These are phyloP conservation scores for Zygoascus meyerae DNA, from an alignment of 1,139 yeast species.

Conservation along the genomic window DNA sequence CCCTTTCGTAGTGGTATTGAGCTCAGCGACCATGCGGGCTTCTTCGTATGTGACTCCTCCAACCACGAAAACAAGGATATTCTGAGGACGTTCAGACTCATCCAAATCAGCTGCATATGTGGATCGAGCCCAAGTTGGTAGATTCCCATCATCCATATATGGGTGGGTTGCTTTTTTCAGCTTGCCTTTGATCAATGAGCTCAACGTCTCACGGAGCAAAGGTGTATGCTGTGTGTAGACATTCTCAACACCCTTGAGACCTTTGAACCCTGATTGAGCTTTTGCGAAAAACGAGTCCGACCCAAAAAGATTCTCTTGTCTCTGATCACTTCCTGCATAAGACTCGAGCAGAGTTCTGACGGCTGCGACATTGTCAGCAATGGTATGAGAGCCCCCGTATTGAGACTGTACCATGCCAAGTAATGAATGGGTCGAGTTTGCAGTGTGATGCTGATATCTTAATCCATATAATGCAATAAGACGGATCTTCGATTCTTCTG, in stretches of 20 bases:
- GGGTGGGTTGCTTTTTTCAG: slow-evolving; percentile 48
- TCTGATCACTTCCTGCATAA: slow-evolving; percentile 39
- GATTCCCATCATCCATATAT: slow-evolving; percentile 35
- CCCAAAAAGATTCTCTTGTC: slow-evolving; percentile 44
- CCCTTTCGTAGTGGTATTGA: slow-evolving; percentile 50
- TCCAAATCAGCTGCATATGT: slow-evolving; percentile 18
- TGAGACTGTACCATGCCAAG: slow-evolving; percentile 36
- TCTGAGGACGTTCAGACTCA: slow-evolving; percentile 48
- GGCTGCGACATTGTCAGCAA: slow-evolving; percentile 19
- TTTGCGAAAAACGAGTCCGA: slow-evolving; percentile 38
- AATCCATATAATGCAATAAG: slow-evolving; percentile 68
- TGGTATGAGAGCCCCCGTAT: slow-evolving; percentile 25
- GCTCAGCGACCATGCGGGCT: slow-evolving; percentile 70
- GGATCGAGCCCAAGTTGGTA: slow-evolving; percentile 31
- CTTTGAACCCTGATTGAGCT: slow-evolving; percentile 41
- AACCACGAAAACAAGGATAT: slow-evolving; percentile 70
- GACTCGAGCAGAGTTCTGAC: slow-evolving; percentile 22
- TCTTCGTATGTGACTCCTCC: slow-evolving; percentile 96
- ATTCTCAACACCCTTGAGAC: slow-evolving; percentile 46
- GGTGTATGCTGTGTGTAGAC: slow-evolving; percentile 75
- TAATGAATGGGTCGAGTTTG: slow-evolving; percentile 38
- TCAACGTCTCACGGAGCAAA: slow-evolving; percentile 50
- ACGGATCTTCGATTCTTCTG: slow-evolving; percentile 44
- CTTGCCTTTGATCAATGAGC: slow-evolving; percentile 46
- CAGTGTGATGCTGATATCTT: slow-evolving; percentile 50